phyloP scores from a whole-genome alignment of 164 flowering plant species.

The Brasenia schreberi region DNA sequence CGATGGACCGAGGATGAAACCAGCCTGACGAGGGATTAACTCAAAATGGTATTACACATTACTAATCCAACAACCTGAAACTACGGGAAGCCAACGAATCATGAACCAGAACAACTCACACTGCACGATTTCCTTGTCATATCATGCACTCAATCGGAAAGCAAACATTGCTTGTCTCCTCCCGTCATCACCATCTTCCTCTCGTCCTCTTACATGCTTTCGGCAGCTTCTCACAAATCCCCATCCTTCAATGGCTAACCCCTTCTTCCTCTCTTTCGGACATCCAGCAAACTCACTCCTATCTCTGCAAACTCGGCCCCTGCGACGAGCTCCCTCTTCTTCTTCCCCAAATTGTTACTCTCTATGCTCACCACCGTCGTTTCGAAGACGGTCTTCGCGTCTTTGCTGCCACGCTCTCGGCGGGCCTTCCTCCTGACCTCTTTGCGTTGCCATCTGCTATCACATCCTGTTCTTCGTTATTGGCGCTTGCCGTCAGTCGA shows the following conservation, averaged over 20 bases:
- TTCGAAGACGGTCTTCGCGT: constrained; percentile 16
- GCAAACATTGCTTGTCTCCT: neutral
- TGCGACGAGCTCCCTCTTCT: constrained; percentile 14
- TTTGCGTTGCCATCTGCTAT: constrained; percentile 34
- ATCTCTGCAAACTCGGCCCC: constrained; percentile 30
- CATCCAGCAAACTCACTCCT: constrained; percentile 37
- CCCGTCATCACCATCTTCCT: neutral
- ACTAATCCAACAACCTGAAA: too few species aligned
- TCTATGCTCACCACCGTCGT: constrained; percentile 23
- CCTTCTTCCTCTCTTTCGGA: constrained; percentile 23
- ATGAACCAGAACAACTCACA: too few species aligned
- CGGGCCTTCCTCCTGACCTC: constrained; percentile 25
- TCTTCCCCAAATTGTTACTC: constrained; percentile 36
- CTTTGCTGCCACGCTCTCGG: constrained; percentile 26
- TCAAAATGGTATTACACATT: too few species aligned
- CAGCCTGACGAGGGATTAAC: too few species aligned
- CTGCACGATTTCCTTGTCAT: neutral
- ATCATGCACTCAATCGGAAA: neutral
- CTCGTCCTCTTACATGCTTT: neutral
- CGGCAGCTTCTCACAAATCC: neutral
- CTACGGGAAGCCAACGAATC: too few species aligned
- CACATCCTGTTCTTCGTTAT: constrained; percentile 46
- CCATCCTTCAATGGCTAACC: constrained; percentile 15
- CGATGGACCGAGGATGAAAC: too few species aligned
- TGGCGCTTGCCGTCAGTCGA: constrained; percentile 17